These are phyloP conservation scores for Alternaria sp. DNA, from an alignment of 2,329 filamentous ascomycete genomes.

Conservation along the genomic window DNA sequence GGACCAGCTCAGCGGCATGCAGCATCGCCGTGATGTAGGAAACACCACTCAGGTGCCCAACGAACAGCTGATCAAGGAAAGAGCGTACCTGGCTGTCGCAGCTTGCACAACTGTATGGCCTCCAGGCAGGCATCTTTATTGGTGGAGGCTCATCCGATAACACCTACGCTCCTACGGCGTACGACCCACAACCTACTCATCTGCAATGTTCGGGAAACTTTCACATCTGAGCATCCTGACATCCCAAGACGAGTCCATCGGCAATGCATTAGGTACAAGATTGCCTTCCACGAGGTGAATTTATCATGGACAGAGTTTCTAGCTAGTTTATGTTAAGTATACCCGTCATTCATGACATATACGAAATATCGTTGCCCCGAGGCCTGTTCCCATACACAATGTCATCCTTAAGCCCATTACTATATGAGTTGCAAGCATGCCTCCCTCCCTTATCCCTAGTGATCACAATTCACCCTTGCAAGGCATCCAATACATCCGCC, in stretches of 20 bases:
- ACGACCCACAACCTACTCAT: not conserved
- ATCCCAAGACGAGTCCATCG: too few species aligned
- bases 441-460: not conserved
- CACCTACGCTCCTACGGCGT: not conserved
- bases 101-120: not conserved
- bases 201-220: not conserved
- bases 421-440: not conserved
- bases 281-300: too few species aligned
- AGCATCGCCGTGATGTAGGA: not conserved
- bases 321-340: too few species aligned
- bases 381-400: not conserved
- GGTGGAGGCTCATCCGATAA: too few species aligned
- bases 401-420: not conserved
- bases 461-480: not conserved
- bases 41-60: not conserved
- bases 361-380: not conserved
- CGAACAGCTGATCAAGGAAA: not conserved
- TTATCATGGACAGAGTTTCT: too few species aligned
- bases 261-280: too few species aligned
- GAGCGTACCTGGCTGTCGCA: not conserved
- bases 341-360: not conserved
- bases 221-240: not conserved
- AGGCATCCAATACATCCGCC: constrained; percentile 29
- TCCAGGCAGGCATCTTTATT: too few species aligned
- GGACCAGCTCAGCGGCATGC: not conserved